Percentiles rank a stretch among this genome's conserved stretches.
Evolutionary conservation across 345 rosid genomes (phyloP).

Genomic region (Euphorbia peplus): DNA sequence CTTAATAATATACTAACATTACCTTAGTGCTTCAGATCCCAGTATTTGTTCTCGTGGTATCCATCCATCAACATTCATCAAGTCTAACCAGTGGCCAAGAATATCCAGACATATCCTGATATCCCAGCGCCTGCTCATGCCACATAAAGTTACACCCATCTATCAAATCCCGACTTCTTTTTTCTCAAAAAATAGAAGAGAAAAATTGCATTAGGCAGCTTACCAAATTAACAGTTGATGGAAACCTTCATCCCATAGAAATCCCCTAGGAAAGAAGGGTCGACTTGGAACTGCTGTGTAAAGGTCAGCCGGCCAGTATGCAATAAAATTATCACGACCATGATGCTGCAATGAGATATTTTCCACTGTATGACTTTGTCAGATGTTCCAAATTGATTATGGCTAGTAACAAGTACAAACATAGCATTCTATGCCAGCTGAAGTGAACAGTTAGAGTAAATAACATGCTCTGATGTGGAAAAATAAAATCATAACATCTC

Average conservation of each 20-base stretch:
- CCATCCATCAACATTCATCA: conserved; percentile 95
- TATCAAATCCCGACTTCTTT: not conserved
- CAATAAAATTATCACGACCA: conserved; percentile 45
- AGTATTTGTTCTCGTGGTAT: conserved; percentile 94
- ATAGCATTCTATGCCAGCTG: not conserved
- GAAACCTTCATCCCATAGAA: conserved; percentile 99
- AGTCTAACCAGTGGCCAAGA: conserved; percentile 90
- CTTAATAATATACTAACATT: not conserved
- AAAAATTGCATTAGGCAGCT: conserved; percentile 26
- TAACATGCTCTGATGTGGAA: not conserved
- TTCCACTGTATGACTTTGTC: conserved; percentile 33
- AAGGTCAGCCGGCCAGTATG: conserved; percentile 94
- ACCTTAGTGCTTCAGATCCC: conserved; percentile 94
- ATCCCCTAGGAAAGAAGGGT: conserved; percentile 85
- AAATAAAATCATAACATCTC: not conserved
- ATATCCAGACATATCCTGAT: conserved; percentile 75
- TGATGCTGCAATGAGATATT: conserved; percentile 45
- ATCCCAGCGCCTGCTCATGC: conserved; percentile 86
- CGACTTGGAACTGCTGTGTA: conserved; percentile 96
- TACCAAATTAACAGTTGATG: conserved; percentile 87
- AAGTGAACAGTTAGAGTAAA: not conserved
- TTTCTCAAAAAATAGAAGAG: conserved; percentile 3
- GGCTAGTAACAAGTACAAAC: conserved; percentile 7
- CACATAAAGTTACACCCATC: conserved; percentile 12
- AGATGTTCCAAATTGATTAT: conserved; percentile 21